Evolutionary conservation across 306 rosid species (phyloP), one percentile per base, ranked within the genome.

Genomic region (Rosa rugosa): DNA sequence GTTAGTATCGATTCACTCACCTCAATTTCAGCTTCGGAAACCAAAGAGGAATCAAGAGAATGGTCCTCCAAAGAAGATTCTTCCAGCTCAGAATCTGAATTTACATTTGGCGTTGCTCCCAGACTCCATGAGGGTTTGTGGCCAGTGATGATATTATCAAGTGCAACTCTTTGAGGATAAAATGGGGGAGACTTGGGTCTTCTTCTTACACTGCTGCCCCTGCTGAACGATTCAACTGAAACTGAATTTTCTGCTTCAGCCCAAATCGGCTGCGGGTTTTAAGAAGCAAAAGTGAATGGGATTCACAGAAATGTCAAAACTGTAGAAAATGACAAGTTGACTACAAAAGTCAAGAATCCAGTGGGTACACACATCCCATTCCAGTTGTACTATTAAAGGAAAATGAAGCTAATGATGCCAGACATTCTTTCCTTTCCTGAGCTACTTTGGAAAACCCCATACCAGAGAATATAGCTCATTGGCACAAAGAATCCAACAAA

Each of bases 221-320:
- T 53, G 77, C 85, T 81, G 77, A 80, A 59, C 36, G 79, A 69
- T 78, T 91, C 91, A 80, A 75, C 25, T 23, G 93, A 88, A 80
- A 75, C 25, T 23, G 93, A 88, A 36, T 50, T 77, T 56, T 87
- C 92, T 80, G 79, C 85, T 86, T 91, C 88, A n/a, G 89, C 82
- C 97, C 98, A 94, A n/a, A 88, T 87, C 79, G 99, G 97, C 99
- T 92, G 91, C 90, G 70, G 60, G 41, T 78, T 41, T 40, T 13
- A 63, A 50, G 69, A 57, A 53, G 53, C 25, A 70, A 73, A 74
- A 13, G 38, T 45, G 46, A 11, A n/a, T 56, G 70, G 46, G 18
- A 31, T 71, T 59, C 66, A 12, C 14, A 57, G 11, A 14, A 25
- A 34, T 17, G 42, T 75, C 63, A 69, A 31, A 59, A 78, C 50